Evolutionary conservation across 164 flowering plant genomes (phyloP), one percentile per base, ranked within the genome.

Genomic region (Vitis amurensis): DNA sequence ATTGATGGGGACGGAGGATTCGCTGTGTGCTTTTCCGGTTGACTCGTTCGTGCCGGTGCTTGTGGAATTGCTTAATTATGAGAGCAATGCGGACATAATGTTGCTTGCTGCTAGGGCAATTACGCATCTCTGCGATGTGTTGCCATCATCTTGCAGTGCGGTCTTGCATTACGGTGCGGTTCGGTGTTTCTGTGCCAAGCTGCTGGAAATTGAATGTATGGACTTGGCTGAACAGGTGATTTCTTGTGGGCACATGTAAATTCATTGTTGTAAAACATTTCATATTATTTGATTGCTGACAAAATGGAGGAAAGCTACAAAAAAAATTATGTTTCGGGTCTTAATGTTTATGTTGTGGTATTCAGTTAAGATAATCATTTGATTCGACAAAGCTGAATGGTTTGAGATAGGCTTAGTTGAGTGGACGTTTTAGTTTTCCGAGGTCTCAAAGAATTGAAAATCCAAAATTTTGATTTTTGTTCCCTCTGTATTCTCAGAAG

Each of bases 201-300:
- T 96, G 82, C 86, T 96, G 14, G 93, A 98, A 0, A 96, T 93
- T 55, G 99, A 96, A 83, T 93, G 93, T 78, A 93, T 96, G 99
- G 99, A 96, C 78, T 82, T 96, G 81, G 99, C 99, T 47, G 98
- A 96, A 68, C 99, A 96, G 99, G 99, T 92, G 62, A 61, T 72
- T 37, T 37, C 3, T n/a, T 16, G 9, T 64, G 13, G n/a, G 48
- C 19, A n/a, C 47, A 16, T 63, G 27, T 4, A 63, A 8, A 44
- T 3, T 2, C 16, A 14, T 19, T 5, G 16, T 16, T 11, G 9
- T 11, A 23, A 14, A 1, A 23, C 27, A 53, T 37, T 29, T 37
- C 14, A 11, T 23, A 17, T 4, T 9, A 12, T 50, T 65, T 23
- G 14, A 50, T 55, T 63, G 29, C 56, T 13, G 3, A n/a, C 11